Conservation (phyloP, 2,329 filamentous ascomycete species). For the Didymella arachidicola region DNA sequence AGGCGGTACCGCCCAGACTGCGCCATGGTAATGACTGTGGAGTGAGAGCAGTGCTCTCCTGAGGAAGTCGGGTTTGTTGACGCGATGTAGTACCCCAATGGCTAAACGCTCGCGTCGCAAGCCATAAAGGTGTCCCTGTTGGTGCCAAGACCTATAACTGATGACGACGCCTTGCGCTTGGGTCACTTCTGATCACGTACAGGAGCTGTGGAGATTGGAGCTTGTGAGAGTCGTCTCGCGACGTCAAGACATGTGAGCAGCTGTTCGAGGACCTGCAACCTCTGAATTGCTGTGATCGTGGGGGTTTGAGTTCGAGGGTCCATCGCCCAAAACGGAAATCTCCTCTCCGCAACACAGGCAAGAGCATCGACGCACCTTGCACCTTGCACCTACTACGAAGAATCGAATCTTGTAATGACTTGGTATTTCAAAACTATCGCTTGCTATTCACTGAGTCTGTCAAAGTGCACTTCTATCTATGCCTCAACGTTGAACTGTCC, state of each 20-base stretch:
- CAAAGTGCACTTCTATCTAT: slow-evolving; percentile 25
- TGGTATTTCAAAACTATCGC: slow-evolving; percentile 24
- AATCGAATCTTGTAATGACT: slow-evolving; percentile 5
- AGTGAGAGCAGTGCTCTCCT: slow-evolving; percentile 36
- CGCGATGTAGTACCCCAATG: slow-evolving; percentile 40
- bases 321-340: slow-evolving; percentile 21
- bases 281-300: neutral
- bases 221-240: neutral
- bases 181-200: neutral
- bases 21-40: slow-evolving; percentile 51
- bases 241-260: neutral
- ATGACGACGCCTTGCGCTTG: slow-evolving; percentile 8
- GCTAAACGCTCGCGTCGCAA: slow-evolving; percentile 16
- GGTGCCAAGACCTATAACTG: slow-evolving; percentile 18
- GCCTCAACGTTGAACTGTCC: slow-evolving; percentile 73
- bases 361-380: neutral
- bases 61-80: slow-evolving; percentile 32
- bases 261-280: too few species aligned
- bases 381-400: neutral
- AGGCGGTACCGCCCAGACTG: slow-evolving; percentile 78
- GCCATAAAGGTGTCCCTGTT: slow-evolving; percentile 1
- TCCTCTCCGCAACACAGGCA: slow-evolving; percentile 10
- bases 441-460: slow-evolving; percentile 18
- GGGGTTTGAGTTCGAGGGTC: slow-evolving; percentile 9
- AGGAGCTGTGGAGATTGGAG: neutral